Evolutionary conservation across 140 eudicot species (phyloP).

Genomic region (Stevia rebaudiana): DNA sequence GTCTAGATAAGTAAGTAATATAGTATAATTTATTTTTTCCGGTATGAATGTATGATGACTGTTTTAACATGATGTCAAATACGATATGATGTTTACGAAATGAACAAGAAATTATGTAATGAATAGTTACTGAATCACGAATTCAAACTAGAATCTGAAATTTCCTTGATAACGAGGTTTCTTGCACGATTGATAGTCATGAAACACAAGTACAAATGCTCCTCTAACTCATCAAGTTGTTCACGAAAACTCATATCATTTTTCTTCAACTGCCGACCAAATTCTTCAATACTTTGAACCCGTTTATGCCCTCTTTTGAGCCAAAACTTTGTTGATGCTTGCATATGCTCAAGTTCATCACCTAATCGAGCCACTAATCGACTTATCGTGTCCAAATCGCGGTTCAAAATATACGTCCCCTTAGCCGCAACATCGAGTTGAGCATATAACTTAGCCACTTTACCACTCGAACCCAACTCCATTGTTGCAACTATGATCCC

Average conservation of each 20-base stretch:
- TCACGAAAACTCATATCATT: conserved; percentile 48
- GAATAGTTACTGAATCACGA: background rate
- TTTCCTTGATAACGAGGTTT: conserved; percentile 60
- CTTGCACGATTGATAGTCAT: conserved; percentile 82
- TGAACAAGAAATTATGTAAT: background rate
- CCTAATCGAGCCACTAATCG: conserved; percentile 70
- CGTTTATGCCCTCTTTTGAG: conserved; percentile 50
- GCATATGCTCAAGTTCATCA: conserved; percentile 73
- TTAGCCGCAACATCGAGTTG: conserved; percentile 84
- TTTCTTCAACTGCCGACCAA: conserved; percentile 54
- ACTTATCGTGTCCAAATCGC: conserved; percentile 82
- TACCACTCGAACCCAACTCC: conserved; percentile 31
- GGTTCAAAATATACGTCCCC: conserved; percentile 63
- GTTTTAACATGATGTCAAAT: conserved; percentile 1
- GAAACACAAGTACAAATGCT: conserved; percentile 72
- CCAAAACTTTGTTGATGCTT: conserved; percentile 46
- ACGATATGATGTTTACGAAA: too few relatives aligned
- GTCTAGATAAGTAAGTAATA: too few relatives aligned
- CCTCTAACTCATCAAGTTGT: conserved; percentile 85
- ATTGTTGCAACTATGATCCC: conserved; percentile 48
- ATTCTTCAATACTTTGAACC: conserved; percentile 50
- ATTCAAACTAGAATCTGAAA: conserved; percentile 23
- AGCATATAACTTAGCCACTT: conserved; percentile 40
- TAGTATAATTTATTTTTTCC: too few relatives aligned
- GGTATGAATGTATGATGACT: background rate